Percentiles rank a stretch among this genome's conserved stretches.
phyloP scores from a whole-genome alignment of 2,329 filamentous ascomycete genomes.

The Leptographium flavum region DNA sequence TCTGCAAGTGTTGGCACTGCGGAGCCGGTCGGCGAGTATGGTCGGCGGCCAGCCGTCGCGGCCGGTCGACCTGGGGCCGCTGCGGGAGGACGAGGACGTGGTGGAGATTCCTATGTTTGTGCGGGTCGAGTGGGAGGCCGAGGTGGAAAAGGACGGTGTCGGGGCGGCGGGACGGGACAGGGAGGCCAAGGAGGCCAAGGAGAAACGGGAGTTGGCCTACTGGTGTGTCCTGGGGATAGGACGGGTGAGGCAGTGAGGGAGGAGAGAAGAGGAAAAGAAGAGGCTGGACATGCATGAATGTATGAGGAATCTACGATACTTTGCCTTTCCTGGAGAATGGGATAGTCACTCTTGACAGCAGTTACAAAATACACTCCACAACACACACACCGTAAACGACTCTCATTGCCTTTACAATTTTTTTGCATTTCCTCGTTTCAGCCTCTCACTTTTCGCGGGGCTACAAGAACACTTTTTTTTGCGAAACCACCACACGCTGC shows the following conservation, averaged over 20 bases:
- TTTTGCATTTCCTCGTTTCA: constrained; percentile 2
- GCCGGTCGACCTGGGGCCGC: constrained; percentile 28
- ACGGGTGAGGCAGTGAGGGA: constrained; percentile 54
- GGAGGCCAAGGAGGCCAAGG: constrained; percentile 45
- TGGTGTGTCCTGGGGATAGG: constrained; percentile 91
- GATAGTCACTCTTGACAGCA: too few species aligned
- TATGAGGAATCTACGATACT: too few species aligned
- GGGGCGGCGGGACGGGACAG: constrained; percentile 32
- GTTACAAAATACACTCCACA: too few species aligned
- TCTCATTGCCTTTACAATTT: constrained; percentile 6
- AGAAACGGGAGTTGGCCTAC: constrained; percentile 82
- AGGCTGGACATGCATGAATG: too few species aligned
- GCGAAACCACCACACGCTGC: background rate
- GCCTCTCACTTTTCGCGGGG: too few species aligned
- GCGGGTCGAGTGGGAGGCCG: constrained; percentile 76
- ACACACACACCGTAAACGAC: too few species aligned
- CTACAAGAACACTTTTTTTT: constrained; percentile 2
- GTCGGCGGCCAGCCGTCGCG: constrained; percentile 13
- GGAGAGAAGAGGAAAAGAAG: background rate
- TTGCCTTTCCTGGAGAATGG: background rate
- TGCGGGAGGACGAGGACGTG: constrained; percentile 46
- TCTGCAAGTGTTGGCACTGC: constrained; percentile 20
- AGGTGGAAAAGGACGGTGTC: constrained; percentile 47
- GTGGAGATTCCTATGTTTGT: constrained; percentile 93
- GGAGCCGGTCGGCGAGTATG: constrained; percentile 16